Base-by-base conservation (phyloP, 208 protist genomes). In the Lotmaria passim region DNA sequence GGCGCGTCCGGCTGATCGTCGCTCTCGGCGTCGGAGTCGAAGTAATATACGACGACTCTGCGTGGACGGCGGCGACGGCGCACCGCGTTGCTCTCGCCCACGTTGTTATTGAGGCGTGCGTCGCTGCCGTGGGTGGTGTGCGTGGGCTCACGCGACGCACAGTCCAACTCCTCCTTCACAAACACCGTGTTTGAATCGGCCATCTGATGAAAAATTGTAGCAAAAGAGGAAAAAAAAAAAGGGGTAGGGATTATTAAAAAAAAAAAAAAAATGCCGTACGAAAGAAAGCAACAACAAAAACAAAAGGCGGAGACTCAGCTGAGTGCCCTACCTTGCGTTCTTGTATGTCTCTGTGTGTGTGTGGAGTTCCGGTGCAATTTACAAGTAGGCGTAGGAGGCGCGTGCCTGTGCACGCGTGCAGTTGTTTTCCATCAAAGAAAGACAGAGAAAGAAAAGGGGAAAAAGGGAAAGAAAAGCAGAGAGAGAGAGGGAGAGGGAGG, bases 41-140 rank as follows among this genome's bases (percentile, higher is more conserved):
- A 69, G 38, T 76, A 76, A 55, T 76, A 76, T 7, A 76, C 63
- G n/a, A 76, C 56, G 6, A 76, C 70, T 46, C 69, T 76, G 36
- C 70, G 56, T n/a, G 70, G 70, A 21, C 56, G 53, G 55, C 70
- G 62, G 36, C 62, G 53, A 44, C 34, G 70, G 4, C 14, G 51
- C 28, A 0, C 33, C 30, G 8, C 44, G 30, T 8, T 36, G 19
- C 14, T 7, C 11, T 33, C 34, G 21, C 14, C 48, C 7, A n/a
- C 61, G 30, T 8, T 26, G 33, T 56, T 26, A n/a, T 56, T 15
- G 6, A 56, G 50, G 26, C 50, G 50, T 8, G 28, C 4, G 50
- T 56, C 24, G 53, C 51, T 39, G 51, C 34, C 21, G 34, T 50
- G 23, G 0, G 3, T 4, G 17, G 41, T 38, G 28, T 44, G 17